These are phyloP conservation scores for Camellia sinensis DNA, from an alignment of 148 eudicot species.

Conservation along the genomic window DNA sequence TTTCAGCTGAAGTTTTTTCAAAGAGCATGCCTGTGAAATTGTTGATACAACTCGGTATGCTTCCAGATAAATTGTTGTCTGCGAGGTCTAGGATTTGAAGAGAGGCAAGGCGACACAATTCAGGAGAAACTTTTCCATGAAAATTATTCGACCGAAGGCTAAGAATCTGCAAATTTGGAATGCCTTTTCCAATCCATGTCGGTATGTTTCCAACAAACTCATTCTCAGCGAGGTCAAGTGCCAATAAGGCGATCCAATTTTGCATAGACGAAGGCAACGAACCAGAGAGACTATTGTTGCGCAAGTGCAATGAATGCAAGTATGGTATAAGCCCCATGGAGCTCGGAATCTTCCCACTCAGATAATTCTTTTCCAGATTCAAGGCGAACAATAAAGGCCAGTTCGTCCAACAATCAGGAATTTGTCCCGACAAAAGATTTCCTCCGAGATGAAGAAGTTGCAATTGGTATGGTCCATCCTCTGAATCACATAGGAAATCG, in stretches of 20 bases:
- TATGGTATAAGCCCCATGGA: background rate
- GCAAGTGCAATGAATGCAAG: background rate
- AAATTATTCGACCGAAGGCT: background rate
- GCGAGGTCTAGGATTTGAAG: background rate
- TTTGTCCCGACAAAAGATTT: background rate
- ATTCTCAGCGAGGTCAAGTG: slow-evolving; percentile 11
- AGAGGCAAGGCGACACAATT: background rate
- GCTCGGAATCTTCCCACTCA: background rate
- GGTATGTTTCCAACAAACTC: slow-evolving; percentile 16
- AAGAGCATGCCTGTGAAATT: background rate
- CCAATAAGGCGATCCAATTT: background rate
- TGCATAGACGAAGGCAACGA: slow-evolving; percentile 6
- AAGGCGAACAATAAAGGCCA: background rate
- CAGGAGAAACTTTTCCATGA: background rate
- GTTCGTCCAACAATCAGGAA: background rate
- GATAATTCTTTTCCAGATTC: background rate
- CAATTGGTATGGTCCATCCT: background rate
- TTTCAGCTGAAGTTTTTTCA: background rate
- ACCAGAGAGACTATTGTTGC: background rate
- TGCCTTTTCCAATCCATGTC: slow-evolving; percentile 13
- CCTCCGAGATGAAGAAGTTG: background rate
- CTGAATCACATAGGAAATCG: background rate
- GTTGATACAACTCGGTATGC: background rate
- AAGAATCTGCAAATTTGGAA: background rate
- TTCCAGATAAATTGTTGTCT: background rate